phyloP scores from a whole-genome alignment of 2,329 filamentous ascomycete genomes.

The Phaeoacremonium minimum region DNA sequence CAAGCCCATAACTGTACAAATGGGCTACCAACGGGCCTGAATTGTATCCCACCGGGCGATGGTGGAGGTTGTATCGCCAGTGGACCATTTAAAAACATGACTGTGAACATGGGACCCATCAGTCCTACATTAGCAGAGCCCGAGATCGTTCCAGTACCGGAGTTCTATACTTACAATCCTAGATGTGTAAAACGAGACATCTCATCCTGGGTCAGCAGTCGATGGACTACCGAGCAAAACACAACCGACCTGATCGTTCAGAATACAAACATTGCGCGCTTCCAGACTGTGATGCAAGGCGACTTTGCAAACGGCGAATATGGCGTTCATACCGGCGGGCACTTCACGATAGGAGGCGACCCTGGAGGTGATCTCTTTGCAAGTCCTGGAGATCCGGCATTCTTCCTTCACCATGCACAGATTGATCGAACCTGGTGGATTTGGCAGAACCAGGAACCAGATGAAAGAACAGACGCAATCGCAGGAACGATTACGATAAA shows the following conservation, averaged over 20 bases:
- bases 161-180: slow-evolving; percentile 24
- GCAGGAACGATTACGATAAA: slow-evolving; percentile 15
- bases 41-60: slow-evolving; percentile 17
- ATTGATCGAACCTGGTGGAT: slow-evolving; percentile 20
- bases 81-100: slow-evolving; percentile 24
- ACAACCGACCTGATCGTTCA: slow-evolving; percentile 24
- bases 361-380: slow-evolving; percentile 39
- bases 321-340: slow-evolving; percentile 34
- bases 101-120: slow-evolving; percentile 24
- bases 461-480: slow-evolving; percentile 12
- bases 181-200: slow-evolving; percentile 27
- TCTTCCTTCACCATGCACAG: slow-evolving; percentile 37
- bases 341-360: slow-evolving; percentile 39
- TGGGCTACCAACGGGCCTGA: slow-evolving; percentile 11
- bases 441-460: slow-evolving; percentile 17
- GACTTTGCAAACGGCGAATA: slow-evolving; percentile 22
- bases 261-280: slow-evolving; percentile 21
- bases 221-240: slow-evolving; percentile 17
- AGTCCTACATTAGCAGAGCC: slow-evolving; percentile 4
- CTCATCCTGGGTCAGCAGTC: slow-evolving; percentile 14
- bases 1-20: slow-evolving; percentile 19
- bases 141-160: slow-evolving; percentile 5
- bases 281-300: slow-evolving; percentile 30
- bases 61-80: slow-evolving; percentile 25
- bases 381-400: slow-evolving; percentile 38